phyloP scores from a whole-genome alignment of 2,329 filamentous ascomycete genomes.

The Penicillium sp. region DNA sequence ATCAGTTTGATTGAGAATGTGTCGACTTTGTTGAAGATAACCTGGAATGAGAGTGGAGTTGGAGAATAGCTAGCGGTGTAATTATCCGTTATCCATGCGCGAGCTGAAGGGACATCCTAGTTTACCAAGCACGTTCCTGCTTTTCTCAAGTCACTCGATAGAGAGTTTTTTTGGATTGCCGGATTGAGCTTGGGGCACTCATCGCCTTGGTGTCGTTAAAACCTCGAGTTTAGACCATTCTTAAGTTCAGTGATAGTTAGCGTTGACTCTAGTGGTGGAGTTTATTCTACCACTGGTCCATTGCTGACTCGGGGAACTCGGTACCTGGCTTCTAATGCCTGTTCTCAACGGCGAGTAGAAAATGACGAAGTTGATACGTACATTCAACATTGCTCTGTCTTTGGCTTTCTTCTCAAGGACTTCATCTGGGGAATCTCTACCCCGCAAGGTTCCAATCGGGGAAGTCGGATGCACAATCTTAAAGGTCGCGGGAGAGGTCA shows the following conservation, averaged over 20 bases:
- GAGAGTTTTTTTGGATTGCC: neutral
- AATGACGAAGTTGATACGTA: neutral
- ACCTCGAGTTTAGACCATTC: too few relatives aligned
- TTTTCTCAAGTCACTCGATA: neutral
- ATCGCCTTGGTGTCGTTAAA: too few relatives aligned
- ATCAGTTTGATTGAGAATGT: constrained; percentile 53
- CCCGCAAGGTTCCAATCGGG: neutral
- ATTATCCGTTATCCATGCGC: neutral
- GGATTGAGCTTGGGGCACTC: too few relatives aligned
- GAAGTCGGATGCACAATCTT: neutral
- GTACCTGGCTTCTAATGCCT: neutral
- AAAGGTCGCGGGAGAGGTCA: neutral
- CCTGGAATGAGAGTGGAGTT: constrained; percentile 1
- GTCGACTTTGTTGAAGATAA: constrained; percentile 14
- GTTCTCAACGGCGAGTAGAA: neutral
- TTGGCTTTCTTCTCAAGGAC: neutral
- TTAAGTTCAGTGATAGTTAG: too few relatives aligned
- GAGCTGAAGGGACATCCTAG: neutral
- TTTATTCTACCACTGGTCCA: too few relatives aligned
- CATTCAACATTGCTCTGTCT: too few relatives aligned
- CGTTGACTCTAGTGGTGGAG: too few relatives aligned
- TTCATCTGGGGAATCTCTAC: neutral
- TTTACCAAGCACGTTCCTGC: neutral
- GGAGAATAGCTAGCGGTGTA: neutral
- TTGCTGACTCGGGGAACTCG: too few relatives aligned